Conservation (phyloP, 1,284 basidiomycete species). For the Cryptococcus neoformans region DNA sequence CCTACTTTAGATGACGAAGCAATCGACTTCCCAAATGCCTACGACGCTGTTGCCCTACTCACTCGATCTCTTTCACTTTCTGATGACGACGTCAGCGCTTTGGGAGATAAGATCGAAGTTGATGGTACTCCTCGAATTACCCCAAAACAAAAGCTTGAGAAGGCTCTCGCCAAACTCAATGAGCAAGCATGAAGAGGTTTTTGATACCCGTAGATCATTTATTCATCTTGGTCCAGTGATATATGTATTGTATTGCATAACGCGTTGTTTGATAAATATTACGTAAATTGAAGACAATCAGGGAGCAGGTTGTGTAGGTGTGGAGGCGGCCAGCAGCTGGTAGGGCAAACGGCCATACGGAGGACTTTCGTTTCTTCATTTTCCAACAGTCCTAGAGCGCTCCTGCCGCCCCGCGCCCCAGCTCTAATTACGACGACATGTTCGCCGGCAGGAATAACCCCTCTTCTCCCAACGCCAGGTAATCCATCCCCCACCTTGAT, state of each 20-base stretch:
- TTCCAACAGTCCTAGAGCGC: too few species aligned
- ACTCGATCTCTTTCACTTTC: slow-evolving; percentile 62
- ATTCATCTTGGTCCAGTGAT: neutral
- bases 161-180: slow-evolving; percentile 35
- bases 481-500: too few species aligned
- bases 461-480: too few species aligned
- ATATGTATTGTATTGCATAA: neutral
- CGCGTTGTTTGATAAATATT: neutral
- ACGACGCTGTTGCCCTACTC: slow-evolving; percentile 69
- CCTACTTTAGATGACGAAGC: slow-evolving; percentile 80
- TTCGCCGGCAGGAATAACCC: too few species aligned
- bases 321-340: too few species aligned
- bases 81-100: slow-evolving; percentile 58
- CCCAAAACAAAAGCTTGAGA: slow-evolving; percentile 42
- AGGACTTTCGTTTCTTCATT: too few species aligned
- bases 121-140: slow-evolving; percentile 41
- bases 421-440: too few species aligned
- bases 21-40: slow-evolving; percentile 84
- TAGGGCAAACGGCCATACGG: too few species aligned
- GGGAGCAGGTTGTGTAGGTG: too few species aligned
- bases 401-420: too few species aligned
- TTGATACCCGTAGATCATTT: too few species aligned
- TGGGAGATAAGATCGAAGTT: slow-evolving; percentile 41
- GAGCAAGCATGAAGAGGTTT: slow-evolving; percentile 21
- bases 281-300: too few species aligned